Evolutionary conservation across 192 early-diverging fungal genomes (phyloP), one percentile per base, ranked within the genome.

Genomic region (Rhizophagus prolifer): DNA sequence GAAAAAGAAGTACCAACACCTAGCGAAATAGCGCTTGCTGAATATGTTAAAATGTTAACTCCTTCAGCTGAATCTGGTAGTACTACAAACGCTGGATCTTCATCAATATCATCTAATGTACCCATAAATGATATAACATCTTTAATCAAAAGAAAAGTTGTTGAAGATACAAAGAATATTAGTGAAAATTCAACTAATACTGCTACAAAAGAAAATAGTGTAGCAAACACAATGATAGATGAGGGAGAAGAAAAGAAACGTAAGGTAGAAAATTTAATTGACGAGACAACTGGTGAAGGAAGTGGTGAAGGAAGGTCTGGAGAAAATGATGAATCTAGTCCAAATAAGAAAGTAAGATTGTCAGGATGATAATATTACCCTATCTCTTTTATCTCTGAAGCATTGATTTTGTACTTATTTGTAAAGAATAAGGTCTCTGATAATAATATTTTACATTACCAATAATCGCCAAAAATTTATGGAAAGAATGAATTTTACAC

Each of bases 101-200:
- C 75, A 14, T 38, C 82, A 26, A 16, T 25, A 72, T 31, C 78
- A 77, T 25, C 62, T 70, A 72, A 72, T 23, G 59, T 50, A 8
- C 44, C 74, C 72, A 85, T 87, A 30, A 82, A 88, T 78, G 88
- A 89, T 71, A 74, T 89, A 26, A 78, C 84, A 10, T 80, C 82
- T 1, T 78, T 89, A 4, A 81, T 89, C 28, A 89, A 88, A 78
- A 72, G 81, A 44, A 84, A 84, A 68, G n/a, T 25, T 14, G 61
- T 28, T 26, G n/a, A 23, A 23, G 26, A 62, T 62, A 62, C 14
- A 26, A 26, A 28, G 10, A 10, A 3, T 13, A 62, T 10, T 2
- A 10, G 30, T 26, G 26, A 62, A 13, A 62, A 28, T 26, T 62
- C 13, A 26, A 26, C 61, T 12, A 19, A 62, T 19, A 62, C 10